Conservation (phyloP, 495 filamentous ascomycete genomes). For the Hypoxylon rickii region DNA sequence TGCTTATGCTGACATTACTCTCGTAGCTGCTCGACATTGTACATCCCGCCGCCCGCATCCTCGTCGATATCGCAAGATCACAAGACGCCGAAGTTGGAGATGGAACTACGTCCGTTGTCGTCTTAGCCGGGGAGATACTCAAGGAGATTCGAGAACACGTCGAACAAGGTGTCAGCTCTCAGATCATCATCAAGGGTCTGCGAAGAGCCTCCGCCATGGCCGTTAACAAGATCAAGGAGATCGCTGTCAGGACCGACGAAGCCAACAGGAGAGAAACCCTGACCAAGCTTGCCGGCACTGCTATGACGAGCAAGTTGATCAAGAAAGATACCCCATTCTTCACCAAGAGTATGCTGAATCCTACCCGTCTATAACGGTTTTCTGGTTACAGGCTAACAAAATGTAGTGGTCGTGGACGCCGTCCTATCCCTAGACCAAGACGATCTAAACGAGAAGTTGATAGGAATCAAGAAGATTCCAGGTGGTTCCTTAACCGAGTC, state of each 20-base stretch:
- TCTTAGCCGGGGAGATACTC: conserved; percentile 92
- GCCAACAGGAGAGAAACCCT: conserved; percentile 88
- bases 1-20: not conserved
- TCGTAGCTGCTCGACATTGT: conserved; percentile 92
- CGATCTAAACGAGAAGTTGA: conserved; percentile 96
- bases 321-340: conserved; percentile 97
- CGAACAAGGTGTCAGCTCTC: conserved; percentile 94
- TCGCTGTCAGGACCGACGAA: conserved; percentile 84
- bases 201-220: conserved; percentile 88
- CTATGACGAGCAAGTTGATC: conserved; percentile 99
- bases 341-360: conserved; percentile 92
- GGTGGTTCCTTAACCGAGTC: conserved; percentile 97
- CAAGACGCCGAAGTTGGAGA: conserved; percentile 99
- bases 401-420: conserved; percentile 92
- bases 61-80: conserved; percentile 96
- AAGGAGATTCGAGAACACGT: conserved; percentile 95
- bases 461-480: conserved; percentile 96
- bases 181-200: conserved; percentile 95
- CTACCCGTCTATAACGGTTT: not conserved
- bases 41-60: conserved; percentile 95
- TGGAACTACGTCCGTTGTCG: conserved; percentile 95
- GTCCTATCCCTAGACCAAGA: conserved; percentile 97
- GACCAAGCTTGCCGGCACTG: conserved; percentile 87
- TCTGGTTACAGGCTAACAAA: conserved; percentile 15
- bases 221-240: conserved; percentile 98